These are phyloP conservation scores for Bipolaris bicolor DNA, from an alignment of 2,329 filamentous ascomycete genomes.

Conservation along the genomic window DNA sequence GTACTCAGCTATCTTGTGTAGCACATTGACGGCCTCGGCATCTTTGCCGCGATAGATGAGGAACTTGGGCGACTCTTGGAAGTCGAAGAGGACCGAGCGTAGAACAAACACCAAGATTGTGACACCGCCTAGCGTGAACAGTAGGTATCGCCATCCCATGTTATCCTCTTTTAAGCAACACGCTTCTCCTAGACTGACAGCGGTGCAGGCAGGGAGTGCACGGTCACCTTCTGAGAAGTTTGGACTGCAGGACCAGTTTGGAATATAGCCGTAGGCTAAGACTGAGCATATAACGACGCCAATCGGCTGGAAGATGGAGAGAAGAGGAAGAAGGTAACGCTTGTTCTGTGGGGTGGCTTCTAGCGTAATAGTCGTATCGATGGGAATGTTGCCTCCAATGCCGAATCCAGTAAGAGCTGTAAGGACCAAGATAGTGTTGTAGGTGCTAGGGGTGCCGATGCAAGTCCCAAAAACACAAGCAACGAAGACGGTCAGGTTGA, in stretches of 20 bases:
- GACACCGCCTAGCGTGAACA: constrained; percentile 50
- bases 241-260: constrained; percentile 58
- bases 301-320: constrained; percentile 63
- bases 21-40: constrained; percentile 56
- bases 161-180: constrained; percentile 51
- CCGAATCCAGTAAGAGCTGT: constrained; percentile 63
- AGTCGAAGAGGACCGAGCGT: constrained; percentile 61
- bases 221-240: constrained; percentile 55
- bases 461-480: constrained; percentile 61
- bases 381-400: constrained; percentile 61
- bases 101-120: constrained; percentile 56
- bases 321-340: constrained; percentile 59
- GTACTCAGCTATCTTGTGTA: constrained; percentile 53
- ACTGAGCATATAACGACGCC: constrained; percentile 60
- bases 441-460: constrained; percentile 58
- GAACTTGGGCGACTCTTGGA: constrained; percentile 67
- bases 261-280: constrained; percentile 62
- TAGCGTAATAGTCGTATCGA: constrained; percentile 62
- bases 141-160: constrained; percentile 54
- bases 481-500: constrained; percentile 64
- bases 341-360: constrained; percentile 62
- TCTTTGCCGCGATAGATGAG: constrained; percentile 61
- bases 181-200: constrained; percentile 33
- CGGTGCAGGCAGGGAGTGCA: constrained; percentile 55
- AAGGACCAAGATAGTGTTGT: constrained; percentile 59